Base-by-base conservation (phyloP, 2,329 filamentous ascomycete species). In the Nemania abortiva region DNA sequence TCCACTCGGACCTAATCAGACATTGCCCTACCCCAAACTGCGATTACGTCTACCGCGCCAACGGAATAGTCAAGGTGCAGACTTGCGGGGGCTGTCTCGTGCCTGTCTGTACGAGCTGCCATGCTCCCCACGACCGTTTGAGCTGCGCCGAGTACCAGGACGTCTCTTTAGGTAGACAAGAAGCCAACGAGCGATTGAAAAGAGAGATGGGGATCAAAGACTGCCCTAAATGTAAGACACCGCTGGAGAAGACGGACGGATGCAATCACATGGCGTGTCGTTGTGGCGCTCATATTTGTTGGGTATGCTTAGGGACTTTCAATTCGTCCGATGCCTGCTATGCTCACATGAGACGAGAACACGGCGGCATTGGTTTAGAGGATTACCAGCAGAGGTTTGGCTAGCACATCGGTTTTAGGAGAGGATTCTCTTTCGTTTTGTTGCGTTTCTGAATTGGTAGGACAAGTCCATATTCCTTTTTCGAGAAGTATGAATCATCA, bases 191-290 rank as follows among this genome's bases (percentile, higher is more conserved):
- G 13, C 73, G 74, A 65, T 65, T 72, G 0, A 83, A 83, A 74
- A 66, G 75, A 39, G 66, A 78, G 29, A 66, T 81, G 0, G 81
- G 81, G 0, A 79, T 83, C 13, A 80, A 82, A 57, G 75, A 81
- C 52, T 86, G 84, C 45, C 83, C 81, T 0, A 73, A 71, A 15
- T 85, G 84, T 69, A 74, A 72, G 18, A 80, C 78, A 1, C 61
- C 78, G 1, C 80, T 86, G 1, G 79, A 84, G 68, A 86, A 85
- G 77, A 74, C 63, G 0, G 75, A 75, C 0, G 85, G 84, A 0
- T 87, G 85, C 68, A 81, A 85, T 69, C 84, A 86, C 70, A 83
- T 87, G 68, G 72, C 67, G 0, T 87, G 85, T 66, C 49, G 68
- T 0, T 87, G 85, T 65, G 69, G 74, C 1, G 71, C 77, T 1